Percentiles rank a stretch among this genome's conserved stretches.
Evolutionary conservation across 2,329 filamentous ascomycete genomes (phyloP).

Genomic region (Cladosporium colombiae): DNA sequence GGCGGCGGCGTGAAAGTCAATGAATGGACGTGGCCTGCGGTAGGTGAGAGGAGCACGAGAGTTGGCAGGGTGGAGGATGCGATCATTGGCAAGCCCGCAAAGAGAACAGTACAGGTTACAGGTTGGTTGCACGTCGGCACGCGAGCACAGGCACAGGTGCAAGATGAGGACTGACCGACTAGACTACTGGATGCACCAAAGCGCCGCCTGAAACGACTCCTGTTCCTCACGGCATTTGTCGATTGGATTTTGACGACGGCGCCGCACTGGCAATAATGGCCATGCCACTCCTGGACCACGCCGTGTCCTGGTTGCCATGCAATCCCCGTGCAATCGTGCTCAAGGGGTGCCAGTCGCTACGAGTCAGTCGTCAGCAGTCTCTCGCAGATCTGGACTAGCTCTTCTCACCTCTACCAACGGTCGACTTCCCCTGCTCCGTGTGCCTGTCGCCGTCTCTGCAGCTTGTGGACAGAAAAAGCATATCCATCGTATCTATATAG

Average conservation of each 20-base stretch:
- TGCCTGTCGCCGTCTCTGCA: background rate
- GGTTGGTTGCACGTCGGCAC: background rate
- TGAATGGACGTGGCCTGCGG: background rate
- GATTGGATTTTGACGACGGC: background rate
- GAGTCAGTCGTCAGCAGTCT: slow-evolving; percentile 1
- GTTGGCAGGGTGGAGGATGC: background rate
- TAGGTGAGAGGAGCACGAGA: background rate
- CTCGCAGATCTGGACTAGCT: slow-evolving; percentile 1
- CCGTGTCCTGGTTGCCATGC: background rate
- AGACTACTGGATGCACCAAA: background rate
- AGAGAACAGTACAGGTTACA: background rate
- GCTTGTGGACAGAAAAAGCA: background rate
- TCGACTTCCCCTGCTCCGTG: background rate
- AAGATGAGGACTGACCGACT: background rate
- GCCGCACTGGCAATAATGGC: background rate
- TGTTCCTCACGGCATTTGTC: slow-evolving; percentile 3
- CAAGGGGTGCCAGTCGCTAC: background rate
- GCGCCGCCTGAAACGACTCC: background rate
- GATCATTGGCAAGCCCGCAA: background rate
- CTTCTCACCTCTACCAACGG: background rate
- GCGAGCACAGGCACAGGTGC: background rate
- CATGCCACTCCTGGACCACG: background rate
- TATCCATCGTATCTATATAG: background rate
- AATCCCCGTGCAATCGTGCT: background rate
- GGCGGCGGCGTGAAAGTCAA: slow-evolving; percentile 8